phyloP scores from a whole-genome alignment of 176 grass and related monocot species.

The Carex kokanica region DNA sequence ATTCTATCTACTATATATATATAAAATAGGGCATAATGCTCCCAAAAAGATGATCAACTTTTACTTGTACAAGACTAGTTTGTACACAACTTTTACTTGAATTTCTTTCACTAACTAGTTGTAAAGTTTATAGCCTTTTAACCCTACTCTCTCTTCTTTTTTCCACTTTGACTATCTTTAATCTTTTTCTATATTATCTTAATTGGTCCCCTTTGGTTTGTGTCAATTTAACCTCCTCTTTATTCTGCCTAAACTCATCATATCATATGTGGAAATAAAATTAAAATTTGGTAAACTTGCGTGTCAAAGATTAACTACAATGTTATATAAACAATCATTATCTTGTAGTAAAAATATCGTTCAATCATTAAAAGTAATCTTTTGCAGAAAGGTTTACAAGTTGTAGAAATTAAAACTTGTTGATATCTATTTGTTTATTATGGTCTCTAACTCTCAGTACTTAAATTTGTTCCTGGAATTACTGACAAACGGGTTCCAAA shows the following conservation, averaged over 20 bases:
- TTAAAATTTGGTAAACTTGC: neutral
- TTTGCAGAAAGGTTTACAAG: neutral
- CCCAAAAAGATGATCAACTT: neutral
- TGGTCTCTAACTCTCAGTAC: too few species aligned
- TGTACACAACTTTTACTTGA: neutral
- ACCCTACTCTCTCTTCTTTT: neutral
- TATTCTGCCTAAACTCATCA: constrained; percentile 18
- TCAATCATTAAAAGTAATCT: neutral
- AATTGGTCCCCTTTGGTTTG: constrained; percentile 11
- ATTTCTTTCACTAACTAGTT: neutral
- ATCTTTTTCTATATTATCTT: neutral
- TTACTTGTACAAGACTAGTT: neutral
- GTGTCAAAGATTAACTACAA: constrained; percentile 5
- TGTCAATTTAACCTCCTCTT: constrained; percentile 9
- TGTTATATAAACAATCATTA: neutral
- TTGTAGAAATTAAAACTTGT: neutral
- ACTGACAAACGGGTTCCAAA: too few species aligned
- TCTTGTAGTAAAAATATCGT: neutral
- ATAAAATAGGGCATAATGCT: neutral
- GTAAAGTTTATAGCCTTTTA: neutral
- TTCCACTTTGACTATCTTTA: neutral
- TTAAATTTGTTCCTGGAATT: too few species aligned
- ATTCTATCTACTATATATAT: neutral
- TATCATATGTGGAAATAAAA: neutral
- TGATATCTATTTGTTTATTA: neutral